A percentile compares a stretch with the other conserved stretches of the same genome.
phyloP scores from a whole-genome alignment of 1,139 yeast genomes.

The Debaryomycetaceae sp. region DNA sequence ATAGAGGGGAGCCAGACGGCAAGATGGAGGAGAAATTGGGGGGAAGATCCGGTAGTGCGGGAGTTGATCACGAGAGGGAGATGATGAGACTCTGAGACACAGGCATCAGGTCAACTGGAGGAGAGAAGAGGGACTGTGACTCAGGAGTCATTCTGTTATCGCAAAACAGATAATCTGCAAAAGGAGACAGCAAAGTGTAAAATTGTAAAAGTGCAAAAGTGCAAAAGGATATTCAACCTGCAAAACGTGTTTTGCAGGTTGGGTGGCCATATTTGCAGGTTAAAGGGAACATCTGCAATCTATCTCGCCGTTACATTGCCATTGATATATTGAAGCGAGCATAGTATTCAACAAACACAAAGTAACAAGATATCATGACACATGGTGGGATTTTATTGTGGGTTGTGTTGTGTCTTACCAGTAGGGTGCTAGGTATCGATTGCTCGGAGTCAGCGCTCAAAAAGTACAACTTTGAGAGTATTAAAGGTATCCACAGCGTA shows the following conservation, averaged over 20 bases:
- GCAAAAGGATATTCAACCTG: neutral
- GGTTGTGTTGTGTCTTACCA: conserved; percentile 1
- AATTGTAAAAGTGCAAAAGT: too few species aligned
- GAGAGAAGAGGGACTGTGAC: neutral
- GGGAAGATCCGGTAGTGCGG: neutral
- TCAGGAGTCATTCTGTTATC: neutral
- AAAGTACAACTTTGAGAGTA: conserved; percentile 39
- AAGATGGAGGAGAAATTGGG: neutral
- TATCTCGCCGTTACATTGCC: neutral
- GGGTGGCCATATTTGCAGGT: neutral
- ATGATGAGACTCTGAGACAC: too few species aligned
- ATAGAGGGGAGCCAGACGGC: neutral
- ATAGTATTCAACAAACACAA: neutral
- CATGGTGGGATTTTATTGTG: neutral
- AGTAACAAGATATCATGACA: neutral
- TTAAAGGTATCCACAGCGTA: conserved; percentile 48
- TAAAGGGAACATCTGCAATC: neutral
- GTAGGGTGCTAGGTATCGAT: conserved; percentile 32
- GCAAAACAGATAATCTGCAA: neutral
- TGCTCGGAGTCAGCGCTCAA: conserved; percentile 43
- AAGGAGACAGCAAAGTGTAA: neutral
- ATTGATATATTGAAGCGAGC: neutral
- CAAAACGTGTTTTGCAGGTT: neutral
- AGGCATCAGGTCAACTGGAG: neutral
- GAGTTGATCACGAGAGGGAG: neutral